phyloP scores from a whole-genome alignment of 192 early-diverging fungal species.

The Coemansia sp. region DNA sequence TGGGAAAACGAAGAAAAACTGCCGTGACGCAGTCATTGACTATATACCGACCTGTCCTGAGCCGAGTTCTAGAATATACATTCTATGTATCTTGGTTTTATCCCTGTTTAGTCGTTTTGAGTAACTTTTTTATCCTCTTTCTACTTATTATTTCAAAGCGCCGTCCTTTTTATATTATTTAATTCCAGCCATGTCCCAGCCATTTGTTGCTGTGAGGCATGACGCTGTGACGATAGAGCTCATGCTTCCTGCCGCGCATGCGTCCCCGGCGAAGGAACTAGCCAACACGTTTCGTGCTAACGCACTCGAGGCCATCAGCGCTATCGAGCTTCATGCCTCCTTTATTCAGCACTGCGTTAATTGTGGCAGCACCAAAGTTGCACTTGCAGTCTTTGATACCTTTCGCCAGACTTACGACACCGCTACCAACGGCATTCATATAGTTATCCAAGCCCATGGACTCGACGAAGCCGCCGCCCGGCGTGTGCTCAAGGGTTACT shows the following conservation, averaged over 20 bases:
- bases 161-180: background rate
- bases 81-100: background rate
- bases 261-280: background rate
- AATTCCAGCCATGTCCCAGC: background rate
- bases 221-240: background rate
- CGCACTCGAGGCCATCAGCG: background rate
- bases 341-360: constrained; percentile 23
- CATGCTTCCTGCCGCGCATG: background rate
- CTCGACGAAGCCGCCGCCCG: constrained; percentile 20
- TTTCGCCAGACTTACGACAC: background rate
- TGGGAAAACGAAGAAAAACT: background rate
- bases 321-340: constrained; percentile 16
- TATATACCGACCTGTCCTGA: background rate
- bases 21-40: background rate
- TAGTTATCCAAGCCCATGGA: constrained; percentile 9
- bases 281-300: background rate
- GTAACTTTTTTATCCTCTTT: constrained; percentile 1
- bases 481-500: constrained; percentile 29
- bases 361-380: background rate
- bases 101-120: background rate
- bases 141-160: background rate
- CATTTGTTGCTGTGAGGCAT: constrained; percentile 7
- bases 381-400: constrained; percentile 12
- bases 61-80: background rate
- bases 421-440: constrained; percentile 18